Base-by-base conservation (phyloP, 202 grass and related monocot species). In the Hordeum pubiflorum region DNA sequence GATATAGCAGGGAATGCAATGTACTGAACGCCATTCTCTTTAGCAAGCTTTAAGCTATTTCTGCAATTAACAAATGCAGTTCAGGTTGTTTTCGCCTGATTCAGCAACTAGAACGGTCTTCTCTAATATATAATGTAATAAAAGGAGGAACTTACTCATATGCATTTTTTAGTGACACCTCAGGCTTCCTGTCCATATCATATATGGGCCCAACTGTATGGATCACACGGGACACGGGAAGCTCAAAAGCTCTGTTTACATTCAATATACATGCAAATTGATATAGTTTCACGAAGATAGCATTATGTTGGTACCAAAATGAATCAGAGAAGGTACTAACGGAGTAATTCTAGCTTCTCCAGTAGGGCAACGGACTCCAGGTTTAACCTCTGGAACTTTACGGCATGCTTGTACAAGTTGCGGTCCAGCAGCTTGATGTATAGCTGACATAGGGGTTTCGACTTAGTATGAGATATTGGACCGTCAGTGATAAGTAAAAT, bases 1-100 rank as follows among this genome's bases (percentile, higher is more conserved):
- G 92, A 95, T 93, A 98, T 85, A 76, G 96, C 90, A 68, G 92
- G 92, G 56, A 95, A 98, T 52, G 96, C 96, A 79, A 98, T 90
- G 76, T 95, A 93, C 74, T 95, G 84, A 89, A 98, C 87, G 69
- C 78, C 82, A 80, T 91, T 91, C 74, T 91, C 89, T 85, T 93
- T 95, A 86, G 90, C 96, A 71, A 95, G 77, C 89, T 86, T 95
- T 87, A 98, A 81, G 74, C 88, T 95, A 88, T 98, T 98, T 91
- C 95, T 98, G 92, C 78, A 91, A 83, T 77, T 50, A 79, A 59
- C 43, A 26, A 15, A 89, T 41, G 18, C 55, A 63, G 62, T 74
- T 87, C 63, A 74, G 24, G 23, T 29, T 26, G 68, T 1, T 62
- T 84, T 65, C 34, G 23, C 11, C 36, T 43, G 31, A 74, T 64